Percentiles rank a stretch among this genome's conserved stretches.
Evolutionary conservation across 495 filamentous ascomycete species (phyloP).

Genomic region (Aspergillus panamensis): DNA sequence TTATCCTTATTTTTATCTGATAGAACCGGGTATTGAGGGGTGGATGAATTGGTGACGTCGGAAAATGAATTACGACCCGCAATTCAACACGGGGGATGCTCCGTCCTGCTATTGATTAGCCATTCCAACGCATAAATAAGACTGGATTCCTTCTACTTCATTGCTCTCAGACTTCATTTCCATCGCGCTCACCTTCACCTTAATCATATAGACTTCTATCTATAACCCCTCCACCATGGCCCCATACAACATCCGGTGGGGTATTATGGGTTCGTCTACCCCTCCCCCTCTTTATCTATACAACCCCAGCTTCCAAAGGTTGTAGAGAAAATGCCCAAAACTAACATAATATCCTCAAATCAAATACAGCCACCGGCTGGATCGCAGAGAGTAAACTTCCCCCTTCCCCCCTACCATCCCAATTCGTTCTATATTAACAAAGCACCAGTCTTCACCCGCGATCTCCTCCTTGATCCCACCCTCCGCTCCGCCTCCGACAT

Average conservation of each 20-base stretch:
- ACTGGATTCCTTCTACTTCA: neutral
- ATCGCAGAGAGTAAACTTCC: slow-evolving; percentile 64
- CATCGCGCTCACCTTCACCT: neutral
- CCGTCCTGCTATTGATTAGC: slow-evolving; percentile 19
- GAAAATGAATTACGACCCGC: slow-evolving; percentile 25
- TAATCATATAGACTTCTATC: neutral
- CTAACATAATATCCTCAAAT: slow-evolving; percentile 10
- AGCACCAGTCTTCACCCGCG: slow-evolving; percentile 68
- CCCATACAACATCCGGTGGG: slow-evolving; percentile 67
- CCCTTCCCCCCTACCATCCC: neutral
- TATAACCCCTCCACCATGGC: slow-evolving; percentile 30
- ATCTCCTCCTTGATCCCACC: slow-evolving; percentile 75
- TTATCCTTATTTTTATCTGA: neutral
- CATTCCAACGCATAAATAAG: slow-evolving; percentile 6
- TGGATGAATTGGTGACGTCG: slow-evolving; percentile 4
- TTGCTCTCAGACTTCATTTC: neutral
- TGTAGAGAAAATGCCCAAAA: slow-evolving; percentile 7
- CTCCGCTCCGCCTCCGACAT: slow-evolving; percentile 69
- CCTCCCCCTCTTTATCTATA: neutral
- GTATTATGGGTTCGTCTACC: slow-evolving; percentile 58
- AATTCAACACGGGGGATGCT: slow-evolving; percentile 32
- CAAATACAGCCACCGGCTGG: slow-evolving; percentile 64
- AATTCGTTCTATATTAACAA: neutral
- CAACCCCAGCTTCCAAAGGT: neutral
- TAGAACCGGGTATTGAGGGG: neutral